A percentile compares a stretch with the other conserved stretches of the same genome.
Evolutionary conservation across 768 basidiomycete genomes (phyloP).

Genomic region (Pilatotrama ljubarskyi): DNA sequence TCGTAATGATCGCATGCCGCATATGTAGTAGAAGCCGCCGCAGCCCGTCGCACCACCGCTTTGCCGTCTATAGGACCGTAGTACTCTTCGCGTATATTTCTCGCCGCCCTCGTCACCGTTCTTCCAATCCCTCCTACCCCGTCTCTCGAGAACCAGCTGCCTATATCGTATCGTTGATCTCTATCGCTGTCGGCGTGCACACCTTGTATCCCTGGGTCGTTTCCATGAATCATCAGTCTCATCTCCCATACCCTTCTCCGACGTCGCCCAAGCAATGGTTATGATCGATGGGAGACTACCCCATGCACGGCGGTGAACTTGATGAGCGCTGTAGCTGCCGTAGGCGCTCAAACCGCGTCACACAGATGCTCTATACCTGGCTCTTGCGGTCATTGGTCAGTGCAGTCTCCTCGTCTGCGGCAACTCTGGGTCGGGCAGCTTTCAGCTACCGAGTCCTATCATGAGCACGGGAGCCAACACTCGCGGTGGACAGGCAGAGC

Average conservation of each 20-base stretch:
- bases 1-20: conserved; percentile 22
- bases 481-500: neutral
- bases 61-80: conserved; percentile 22
- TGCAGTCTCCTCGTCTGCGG: too few species aligned
- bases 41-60: conserved; percentile 15
- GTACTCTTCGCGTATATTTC: conserved; percentile 10
- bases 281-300: too few species aligned
- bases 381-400: too few species aligned
- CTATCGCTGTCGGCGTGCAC: conserved; percentile 22
- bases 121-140: neutral
- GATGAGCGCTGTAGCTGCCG: too few species aligned
- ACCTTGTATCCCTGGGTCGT: conserved; percentile 22
- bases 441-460: neutral
- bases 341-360: too few species aligned
- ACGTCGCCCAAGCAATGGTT: too few species aligned
- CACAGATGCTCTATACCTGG: too few species aligned
- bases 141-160: conserved; percentile 1
- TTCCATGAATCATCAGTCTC: conserved; percentile 17
- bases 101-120: neutral
- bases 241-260: conserved; percentile 13
- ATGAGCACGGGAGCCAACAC: neutral
- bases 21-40: conserved; percentile 24
- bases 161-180: conserved; percentile 25
- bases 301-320: too few species aligned
- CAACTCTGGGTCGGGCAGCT: too few species aligned